Evolutionary conservation across 2,329 filamentous ascomycete species (phyloP).

Genomic region (Aureobasidium mangrovei): DNA sequence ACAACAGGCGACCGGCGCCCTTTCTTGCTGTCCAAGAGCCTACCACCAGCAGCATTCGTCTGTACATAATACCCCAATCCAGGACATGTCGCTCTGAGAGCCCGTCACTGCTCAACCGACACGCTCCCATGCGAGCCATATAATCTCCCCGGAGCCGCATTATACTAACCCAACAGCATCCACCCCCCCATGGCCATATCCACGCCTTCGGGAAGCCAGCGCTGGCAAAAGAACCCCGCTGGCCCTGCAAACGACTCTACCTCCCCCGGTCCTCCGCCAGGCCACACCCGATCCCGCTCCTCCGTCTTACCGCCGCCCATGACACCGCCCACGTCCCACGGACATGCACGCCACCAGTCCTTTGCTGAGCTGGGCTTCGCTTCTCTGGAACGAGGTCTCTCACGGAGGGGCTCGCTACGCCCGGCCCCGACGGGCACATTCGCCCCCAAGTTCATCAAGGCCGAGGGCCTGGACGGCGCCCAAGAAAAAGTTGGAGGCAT

Average conservation of each 20-base stretch:
- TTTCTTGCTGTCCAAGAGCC: background rate
- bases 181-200: conserved; percentile 8
- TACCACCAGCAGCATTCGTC: background rate
- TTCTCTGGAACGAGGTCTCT: conserved; percentile 15
- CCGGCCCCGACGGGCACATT: conserved; percentile 61
- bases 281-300: conserved; percentile 61
- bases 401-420: conserved; percentile 3
- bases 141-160: background rate
- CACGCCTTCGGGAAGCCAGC: conserved; percentile 21
- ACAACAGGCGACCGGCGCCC: conserved; percentile 4
- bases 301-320: conserved; percentile 58
- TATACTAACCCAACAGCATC: conserved; percentile 8
- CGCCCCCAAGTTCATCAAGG: conserved; percentile 91
- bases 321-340: conserved; percentile 32
- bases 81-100: conserved; percentile 10
- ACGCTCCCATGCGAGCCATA: conserved; percentile 7
- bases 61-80: background rate
- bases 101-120: background rate
- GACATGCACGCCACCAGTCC: conserved; percentile 63
- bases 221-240: conserved; percentile 76
- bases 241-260: conserved; percentile 53
- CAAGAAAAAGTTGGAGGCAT: conserved; percentile 57
- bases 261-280: conserved; percentile 49
- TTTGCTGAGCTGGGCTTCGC: conserved; percentile 39
- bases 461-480: conserved; percentile 60